Evolutionary conservation across 768 basidiomycete genomes (phyloP), one percentile per base, ranked within the genome.

Genomic region (Tremella mesenterica): DNA sequence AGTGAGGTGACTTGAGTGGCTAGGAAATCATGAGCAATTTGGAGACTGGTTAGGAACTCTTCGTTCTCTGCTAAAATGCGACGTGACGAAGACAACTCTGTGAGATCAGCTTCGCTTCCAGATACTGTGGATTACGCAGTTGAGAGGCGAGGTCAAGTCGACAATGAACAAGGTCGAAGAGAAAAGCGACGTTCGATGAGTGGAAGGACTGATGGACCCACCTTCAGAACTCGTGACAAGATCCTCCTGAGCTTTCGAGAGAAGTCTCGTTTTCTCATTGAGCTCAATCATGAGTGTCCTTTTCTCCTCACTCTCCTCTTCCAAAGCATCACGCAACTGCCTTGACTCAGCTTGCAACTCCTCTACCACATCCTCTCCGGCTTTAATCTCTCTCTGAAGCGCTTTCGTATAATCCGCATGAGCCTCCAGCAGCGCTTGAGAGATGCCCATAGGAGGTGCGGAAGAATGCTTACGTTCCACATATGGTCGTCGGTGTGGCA

Each of bases 31-130:
- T 67, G 58, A 0, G 59, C 53, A 5, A 49, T 47, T 41, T 64
- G 59, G 5, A 67, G 45, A 2, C 43, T 38, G 16, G 62, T 58
- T 36, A 60, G 59, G 36, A 52, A 55, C 12, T 59, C 57, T 44
- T 67, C 63, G 53, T 64, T 67, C 44, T 67, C 65, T 31, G 39
- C 43, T 49, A 56, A 48, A 2, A 44, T 47, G 12, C 39, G 36
- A 6, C 43, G 54, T 36, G 49, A 41, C 31, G 38, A 27, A 13
- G 27, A 44, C 28, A 57, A 21, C 26, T 39, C 54, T 56, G 30
- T 39, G n/a, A n/a, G 4, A 28, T 46, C 9, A 46, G 44, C 23
- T 28, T 23, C n/a, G 10, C 18, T 1, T 14, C 4, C 34, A 2
- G 34, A 36, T n/a, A 13, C n/a, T 39, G 36, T 26, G 21, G 34